Conservation (phyloP, 2,329 filamentous ascomycete species). For the Hypoxylon sp. region DNA sequence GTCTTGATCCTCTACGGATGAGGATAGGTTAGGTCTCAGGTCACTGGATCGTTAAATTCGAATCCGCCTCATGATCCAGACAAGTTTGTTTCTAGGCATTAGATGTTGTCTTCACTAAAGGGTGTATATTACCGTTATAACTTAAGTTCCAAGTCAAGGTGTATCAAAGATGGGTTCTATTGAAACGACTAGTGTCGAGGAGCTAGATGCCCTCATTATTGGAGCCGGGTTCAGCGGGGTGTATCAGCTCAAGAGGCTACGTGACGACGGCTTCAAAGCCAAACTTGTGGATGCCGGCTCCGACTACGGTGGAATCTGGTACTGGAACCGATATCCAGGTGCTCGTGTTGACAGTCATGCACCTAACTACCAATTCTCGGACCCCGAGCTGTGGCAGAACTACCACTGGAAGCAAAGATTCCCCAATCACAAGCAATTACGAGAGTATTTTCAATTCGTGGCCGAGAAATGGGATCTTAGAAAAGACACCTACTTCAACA, state of each 20-base stretch:
- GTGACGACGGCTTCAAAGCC: conserved; percentile 55
- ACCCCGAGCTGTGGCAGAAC: conserved; percentile 59
- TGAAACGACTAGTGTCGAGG: conserved; percentile 25
- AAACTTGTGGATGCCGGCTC: conserved; percentile 58
- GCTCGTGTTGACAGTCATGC: conserved; percentile 58
- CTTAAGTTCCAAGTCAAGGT: not conserved
- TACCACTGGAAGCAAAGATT: conserved; percentile 63
- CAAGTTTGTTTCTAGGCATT: not conserved
- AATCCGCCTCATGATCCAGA: not conserved
- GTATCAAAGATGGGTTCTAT: conserved; percentile 33
- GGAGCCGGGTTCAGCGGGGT: conserved; percentile 59
- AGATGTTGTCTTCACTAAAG: not conserved
- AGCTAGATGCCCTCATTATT: conserved; percentile 58
- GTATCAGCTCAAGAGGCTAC: conserved; percentile 56
- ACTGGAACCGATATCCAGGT: conserved; percentile 62
- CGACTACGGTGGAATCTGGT: conserved; percentile 61
- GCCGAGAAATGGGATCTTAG: conserved; percentile 61
- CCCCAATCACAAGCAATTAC: conserved; percentile 59
- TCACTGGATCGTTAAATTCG: not conserved
- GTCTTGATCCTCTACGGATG: not conserved
- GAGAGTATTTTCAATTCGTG: conserved; percentile 63
- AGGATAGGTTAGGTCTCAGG: not conserved
- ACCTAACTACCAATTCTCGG: conserved; percentile 55
- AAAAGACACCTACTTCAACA: conserved; percentile 62
- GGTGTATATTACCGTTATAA: not conserved